phyloP scores from a whole-genome alignment of 177 flowering plant genomes.

The Vitis hybrid region DNA sequence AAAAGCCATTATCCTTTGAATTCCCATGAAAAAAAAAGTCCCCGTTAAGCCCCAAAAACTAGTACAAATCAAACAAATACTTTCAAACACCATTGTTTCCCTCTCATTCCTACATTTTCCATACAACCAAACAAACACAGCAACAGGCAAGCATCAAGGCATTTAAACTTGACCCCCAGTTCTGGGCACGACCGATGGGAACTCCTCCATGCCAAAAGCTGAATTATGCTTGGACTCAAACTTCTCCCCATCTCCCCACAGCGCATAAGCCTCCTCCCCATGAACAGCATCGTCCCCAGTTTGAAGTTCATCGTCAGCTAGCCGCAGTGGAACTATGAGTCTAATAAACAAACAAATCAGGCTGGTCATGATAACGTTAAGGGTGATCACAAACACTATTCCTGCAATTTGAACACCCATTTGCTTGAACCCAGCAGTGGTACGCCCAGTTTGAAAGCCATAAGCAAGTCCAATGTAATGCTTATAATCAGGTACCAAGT shows the following conservation, averaged over 20 bases:
- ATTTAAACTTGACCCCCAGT: too few species aligned
- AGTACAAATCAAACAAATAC: too few species aligned
- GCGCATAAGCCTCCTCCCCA: slow-evolving; percentile 59
- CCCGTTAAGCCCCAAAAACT: too few species aligned
- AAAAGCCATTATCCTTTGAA: too few species aligned
- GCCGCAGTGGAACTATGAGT: slow-evolving; percentile 34
- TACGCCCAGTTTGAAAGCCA: slow-evolving; percentile 26
- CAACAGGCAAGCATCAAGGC: too few species aligned
- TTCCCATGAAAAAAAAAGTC: too few species aligned
- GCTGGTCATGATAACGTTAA: slow-evolving; percentile 35
- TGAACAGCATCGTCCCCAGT: slow-evolving; percentile 56
- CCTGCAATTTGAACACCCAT: slow-evolving; percentile 42
- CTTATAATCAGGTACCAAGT: slow-evolving; percentile 7
- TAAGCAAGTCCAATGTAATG: slow-evolving; percentile 42
- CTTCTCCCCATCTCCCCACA: slow-evolving; percentile 64
- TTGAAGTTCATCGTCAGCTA: slow-evolving; percentile 44
- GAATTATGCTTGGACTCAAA: slow-evolving; percentile 46
- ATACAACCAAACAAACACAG: too few species aligned
- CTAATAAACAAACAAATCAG: slow-evolving; percentile 33
- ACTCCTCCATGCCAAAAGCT: slow-evolving; percentile 29
- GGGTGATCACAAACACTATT: slow-evolving; percentile 25
- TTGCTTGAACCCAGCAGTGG: slow-evolving; percentile 33
- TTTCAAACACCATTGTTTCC: too few species aligned
- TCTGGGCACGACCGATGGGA: slow-evolving; percentile 13
- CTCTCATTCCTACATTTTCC: too few species aligned